These are phyloP conservation scores for Capronia epimyces DNA, from an alignment of 2,329 filamentous ascomycete species.

Conservation along the genomic window DNA sequence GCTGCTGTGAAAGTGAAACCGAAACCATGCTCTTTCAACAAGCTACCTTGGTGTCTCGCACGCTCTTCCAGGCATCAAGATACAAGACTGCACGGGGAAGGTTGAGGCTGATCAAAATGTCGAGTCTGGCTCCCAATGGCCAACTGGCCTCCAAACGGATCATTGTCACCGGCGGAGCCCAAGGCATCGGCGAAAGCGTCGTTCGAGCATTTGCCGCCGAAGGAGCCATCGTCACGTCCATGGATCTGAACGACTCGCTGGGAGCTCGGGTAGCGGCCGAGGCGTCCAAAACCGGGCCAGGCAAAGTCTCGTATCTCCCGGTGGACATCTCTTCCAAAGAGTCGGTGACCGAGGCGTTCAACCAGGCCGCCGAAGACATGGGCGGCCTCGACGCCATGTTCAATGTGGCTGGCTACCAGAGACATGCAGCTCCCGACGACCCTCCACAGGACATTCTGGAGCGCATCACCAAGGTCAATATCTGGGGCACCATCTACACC, in stretches of 20 bases:
- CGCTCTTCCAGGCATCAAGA: no score
- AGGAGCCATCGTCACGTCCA: conserved; percentile 41
- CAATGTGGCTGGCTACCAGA: not conserved
- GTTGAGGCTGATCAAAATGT: no score
- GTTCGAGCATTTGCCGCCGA: conserved; percentile 35
- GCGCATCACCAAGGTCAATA: not conserved
- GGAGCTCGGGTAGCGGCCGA: not conserved
- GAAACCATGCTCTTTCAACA: no score
- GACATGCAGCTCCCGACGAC: not conserved
- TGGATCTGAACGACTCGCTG: conserved; percentile 14
- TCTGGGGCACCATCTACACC: not conserved
- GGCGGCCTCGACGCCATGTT: not conserved
- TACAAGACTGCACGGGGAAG: no score
- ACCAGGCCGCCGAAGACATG: not conserved
- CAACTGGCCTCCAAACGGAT: not conserved
- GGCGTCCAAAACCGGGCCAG: not conserved
- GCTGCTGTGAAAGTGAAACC: no score
- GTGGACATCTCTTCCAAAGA: not conserved
- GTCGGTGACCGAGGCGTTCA: not conserved
- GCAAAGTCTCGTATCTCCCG: not conserved
- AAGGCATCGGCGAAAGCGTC: conserved; percentile 38
- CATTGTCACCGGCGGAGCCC: conserved; percentile 21
- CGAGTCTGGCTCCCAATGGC: no score
- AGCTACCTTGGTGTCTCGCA: no score
- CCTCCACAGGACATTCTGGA: not conserved